Evolutionary conservation across 2,329 filamentous ascomycete genomes (phyloP).

Genomic region (Huntiella moniliformis): DNA sequence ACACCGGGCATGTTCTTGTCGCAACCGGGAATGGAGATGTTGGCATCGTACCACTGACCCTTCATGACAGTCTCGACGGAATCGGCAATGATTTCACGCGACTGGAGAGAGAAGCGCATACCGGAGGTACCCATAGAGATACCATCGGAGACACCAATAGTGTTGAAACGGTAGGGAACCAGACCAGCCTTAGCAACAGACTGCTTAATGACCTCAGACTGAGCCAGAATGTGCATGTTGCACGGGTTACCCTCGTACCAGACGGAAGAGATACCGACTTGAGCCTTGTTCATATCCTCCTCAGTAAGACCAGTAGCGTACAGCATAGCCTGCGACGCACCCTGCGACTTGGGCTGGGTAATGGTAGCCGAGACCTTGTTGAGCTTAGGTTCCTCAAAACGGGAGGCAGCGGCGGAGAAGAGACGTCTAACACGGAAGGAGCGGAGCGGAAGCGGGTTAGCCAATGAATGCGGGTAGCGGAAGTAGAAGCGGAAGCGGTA

Average conservation of each 20-base stretch:
- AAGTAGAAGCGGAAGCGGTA: neutral
- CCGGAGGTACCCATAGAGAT: constrained; percentile 97
- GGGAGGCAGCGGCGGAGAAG: constrained; percentile 31
- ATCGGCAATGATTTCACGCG: constrained; percentile 82
- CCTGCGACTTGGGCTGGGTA: constrained; percentile 95
- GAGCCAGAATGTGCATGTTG: constrained; percentile 94
- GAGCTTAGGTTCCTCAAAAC: constrained; percentile 30
- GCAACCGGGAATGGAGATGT: constrained; percentile 81
- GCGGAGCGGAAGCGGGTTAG: neutral
- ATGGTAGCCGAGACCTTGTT: constrained; percentile 74
- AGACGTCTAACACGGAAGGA: constrained; percentile 22
- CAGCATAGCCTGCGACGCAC: constrained; percentile 95
- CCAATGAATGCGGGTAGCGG: neutral
- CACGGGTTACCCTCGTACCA: constrained; percentile 98
- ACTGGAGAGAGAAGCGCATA: constrained; percentile 88
- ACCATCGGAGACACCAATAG: constrained; percentile 88
- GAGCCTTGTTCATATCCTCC: constrained; percentile 82
- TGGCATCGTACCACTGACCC: constrained; percentile 82
- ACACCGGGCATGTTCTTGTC: constrained; percentile 97
- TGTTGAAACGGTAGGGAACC: constrained; percentile 95
- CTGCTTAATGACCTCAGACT: constrained; percentile 55
- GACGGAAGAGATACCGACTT: constrained; percentile 93
- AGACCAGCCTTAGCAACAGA: constrained; percentile 52
- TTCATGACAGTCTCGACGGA: constrained; percentile 86
- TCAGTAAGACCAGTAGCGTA: constrained; percentile 84